Evolutionary conservation across 2,329 filamentous ascomycete species (phyloP).

Genomic region (Huntiella moniliformis): DNA sequence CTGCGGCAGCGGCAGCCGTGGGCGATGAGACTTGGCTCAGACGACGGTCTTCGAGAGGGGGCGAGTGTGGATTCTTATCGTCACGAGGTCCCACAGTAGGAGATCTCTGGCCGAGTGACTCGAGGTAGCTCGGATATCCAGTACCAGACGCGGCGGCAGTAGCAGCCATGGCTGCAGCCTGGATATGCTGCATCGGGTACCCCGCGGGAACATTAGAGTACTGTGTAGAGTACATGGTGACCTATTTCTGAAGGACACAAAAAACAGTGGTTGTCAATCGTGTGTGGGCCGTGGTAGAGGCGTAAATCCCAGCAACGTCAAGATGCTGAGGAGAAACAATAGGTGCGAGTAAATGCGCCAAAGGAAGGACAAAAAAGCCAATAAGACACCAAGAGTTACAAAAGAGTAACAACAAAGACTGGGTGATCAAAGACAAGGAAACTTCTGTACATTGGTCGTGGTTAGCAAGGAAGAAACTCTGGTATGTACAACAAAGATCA

Average conservation of each 20-base stretch:
- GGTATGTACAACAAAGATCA: no score
- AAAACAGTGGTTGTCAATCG: not conserved
- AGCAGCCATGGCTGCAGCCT: conserved; percentile 80
- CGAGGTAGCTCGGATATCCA: conserved; percentile 54
- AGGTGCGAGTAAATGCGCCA: not conserved
- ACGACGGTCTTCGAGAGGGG: conserved; percentile 32
- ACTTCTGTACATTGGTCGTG: no score
- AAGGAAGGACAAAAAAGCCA: not conserved
- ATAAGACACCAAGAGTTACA: not conserved
- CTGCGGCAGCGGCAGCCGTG: conserved; percentile 53
- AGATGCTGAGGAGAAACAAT: not conserved
- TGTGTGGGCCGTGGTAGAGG: not conserved
- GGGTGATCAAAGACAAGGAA: no score
- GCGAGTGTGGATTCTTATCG: conserved; percentile 56
- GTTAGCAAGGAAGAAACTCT: no score
- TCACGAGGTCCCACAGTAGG: conserved; percentile 63
- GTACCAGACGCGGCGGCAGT: conserved; percentile 82
- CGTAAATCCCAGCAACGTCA: not conserved
- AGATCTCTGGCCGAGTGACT: conserved; percentile 51
- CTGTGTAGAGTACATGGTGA: conserved; percentile 47
- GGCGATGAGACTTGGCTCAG: conserved; percentile 66
- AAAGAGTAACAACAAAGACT: not conserved
- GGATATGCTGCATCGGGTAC: conserved; percentile 66
- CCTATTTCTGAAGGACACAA: not conserved
- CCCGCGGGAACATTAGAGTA: conserved; percentile 58